Evolutionary conservation across 345 rosid species (phyloP), one percentile per base, ranked within the genome.

Genomic region (Firmiana major): DNA sequence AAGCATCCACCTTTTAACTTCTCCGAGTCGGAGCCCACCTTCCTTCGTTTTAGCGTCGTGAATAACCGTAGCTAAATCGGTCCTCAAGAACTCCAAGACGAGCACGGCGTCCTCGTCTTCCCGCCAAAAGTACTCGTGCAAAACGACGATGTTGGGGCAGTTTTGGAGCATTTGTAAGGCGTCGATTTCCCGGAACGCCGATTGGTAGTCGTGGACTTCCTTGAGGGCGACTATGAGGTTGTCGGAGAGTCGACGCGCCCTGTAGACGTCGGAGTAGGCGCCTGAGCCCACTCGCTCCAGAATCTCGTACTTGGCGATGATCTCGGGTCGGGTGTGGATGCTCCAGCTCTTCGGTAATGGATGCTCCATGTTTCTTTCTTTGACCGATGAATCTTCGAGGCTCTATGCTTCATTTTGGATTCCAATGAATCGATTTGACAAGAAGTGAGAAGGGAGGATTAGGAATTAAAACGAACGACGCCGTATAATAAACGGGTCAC

Each of bases 41-140:
- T 77, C 84, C 9, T 69, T 85, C 86, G 76, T 86, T 86, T 82
- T 90, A 5, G 85, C 93, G 15, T 88, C 93, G 64, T 73, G 73
- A 31, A 96, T 84, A 78, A 96, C 93, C n/a, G 87, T 83, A 6
- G 91, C 82, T 73, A 96, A 81, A 81, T 92, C 97, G 26, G 93
- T 86, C 85, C 86, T 86, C 45, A 96, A 84, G 78, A 86, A 96
- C 90, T 96, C 97, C 78, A 96, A 82, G 28, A 92, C 99, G 16
- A 96, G 79, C 64, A 96, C 99, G 34, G 99, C 97, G 81, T 96
- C 97, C 89, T 96, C 99, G 77, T 96, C 97, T 81, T 93, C 98
- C 16, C 92, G 82, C 97, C 93, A 93, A 83, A 93, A 96, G 83
- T 91, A 91, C 88, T 96, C 97, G 86, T 85, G 91, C 91, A 92